phyloP scores from a whole-genome alignment of 1,284 basidiomycete species.

The Austroboletus olivaceoglutinosus region DNA sequence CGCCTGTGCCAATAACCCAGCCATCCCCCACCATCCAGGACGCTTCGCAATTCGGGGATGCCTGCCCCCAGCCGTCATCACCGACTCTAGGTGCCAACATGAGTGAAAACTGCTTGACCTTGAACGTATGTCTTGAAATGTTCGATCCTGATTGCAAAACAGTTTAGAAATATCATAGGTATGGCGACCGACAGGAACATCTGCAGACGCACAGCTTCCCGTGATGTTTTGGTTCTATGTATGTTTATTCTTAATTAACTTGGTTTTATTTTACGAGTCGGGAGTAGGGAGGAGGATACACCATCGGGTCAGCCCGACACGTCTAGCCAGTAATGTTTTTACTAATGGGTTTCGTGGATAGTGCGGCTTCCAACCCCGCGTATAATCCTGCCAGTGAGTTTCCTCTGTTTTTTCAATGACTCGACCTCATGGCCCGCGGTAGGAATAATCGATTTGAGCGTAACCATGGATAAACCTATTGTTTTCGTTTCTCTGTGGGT shows the following conservation, averaged over 20 bases:
- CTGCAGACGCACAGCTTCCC: slow-evolving; percentile 8
- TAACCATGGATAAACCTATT: slow-evolving; percentile 14
- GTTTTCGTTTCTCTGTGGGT: slow-evolving; percentile 21
- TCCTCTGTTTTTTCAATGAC: neutral
- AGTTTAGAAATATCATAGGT: slow-evolving; percentile 7
- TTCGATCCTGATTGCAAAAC: neutral
- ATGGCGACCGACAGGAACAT: slow-evolving; percentile 17
- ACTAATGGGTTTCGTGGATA: neutral
- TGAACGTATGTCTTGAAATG: slow-evolving; percentile 14
- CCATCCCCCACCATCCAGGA: slow-evolving; percentile 35
- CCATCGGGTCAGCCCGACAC: slow-evolving; percentile 4
- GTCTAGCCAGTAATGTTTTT: neutral
- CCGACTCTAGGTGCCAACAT: slow-evolving; percentile 45
- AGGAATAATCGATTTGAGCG: slow-evolving; percentile 17
- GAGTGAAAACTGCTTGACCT: slow-evolving; percentile 51
- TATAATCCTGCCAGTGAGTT: slow-evolving; percentile 16
- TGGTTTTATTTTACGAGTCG: neutral
- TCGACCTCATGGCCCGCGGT: neutral
- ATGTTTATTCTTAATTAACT: neutral
- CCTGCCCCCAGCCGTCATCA: slow-evolving; percentile 51
- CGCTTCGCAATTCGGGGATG: slow-evolving; percentile 53
- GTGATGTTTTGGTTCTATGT: slow-evolving; percentile 26
- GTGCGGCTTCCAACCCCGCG: slow-evolving; percentile 15
- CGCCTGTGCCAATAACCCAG: slow-evolving; percentile 51
- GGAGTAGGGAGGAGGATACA: slow-evolving; percentile 20